phyloP scores from a whole-genome alignment of 2,329 filamentous ascomycete genomes.

The Chaetoscypha palmicola region DNA sequence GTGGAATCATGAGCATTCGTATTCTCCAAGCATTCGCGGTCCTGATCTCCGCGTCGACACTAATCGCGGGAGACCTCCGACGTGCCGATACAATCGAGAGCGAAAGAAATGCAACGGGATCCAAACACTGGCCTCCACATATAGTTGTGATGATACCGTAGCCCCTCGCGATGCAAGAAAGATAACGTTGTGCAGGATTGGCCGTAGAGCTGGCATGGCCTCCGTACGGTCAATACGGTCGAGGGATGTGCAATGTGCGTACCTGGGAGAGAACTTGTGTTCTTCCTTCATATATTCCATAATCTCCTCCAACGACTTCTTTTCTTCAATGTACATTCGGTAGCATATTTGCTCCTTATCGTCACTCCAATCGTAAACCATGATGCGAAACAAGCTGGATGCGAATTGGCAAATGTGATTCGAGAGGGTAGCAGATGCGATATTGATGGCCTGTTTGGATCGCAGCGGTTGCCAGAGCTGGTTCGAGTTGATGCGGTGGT shows the following conservation, averaged over 20 bases:
- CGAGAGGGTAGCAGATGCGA: background rate
- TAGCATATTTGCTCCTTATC: conserved; percentile 59
- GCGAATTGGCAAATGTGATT: no score
- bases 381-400: no score
- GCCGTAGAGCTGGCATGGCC: conserved; percentile 6
- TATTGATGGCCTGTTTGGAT: conserved; percentile 13
- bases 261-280: conserved; percentile 66
- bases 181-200: background rate
- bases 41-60: no score
- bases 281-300: conserved; percentile 61
- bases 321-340: conserved; percentile 70
- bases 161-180: background rate
- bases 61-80: no score
- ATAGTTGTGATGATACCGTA: no score
- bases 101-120: no score
- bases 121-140: no score
- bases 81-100: no score
- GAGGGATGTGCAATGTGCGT: conserved; percentile 32
- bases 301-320: conserved; percentile 65
- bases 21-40: no score
- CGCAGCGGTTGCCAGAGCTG: conserved; percentile 19
- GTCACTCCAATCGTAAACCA: conserved; percentile 54
- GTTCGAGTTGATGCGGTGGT: conserved; percentile 6
- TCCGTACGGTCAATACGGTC: conserved; percentile 13
- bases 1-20: no score